Conservation (phyloP, 1,284 basidiomycete species). For the Tilletia indica region DNA sequence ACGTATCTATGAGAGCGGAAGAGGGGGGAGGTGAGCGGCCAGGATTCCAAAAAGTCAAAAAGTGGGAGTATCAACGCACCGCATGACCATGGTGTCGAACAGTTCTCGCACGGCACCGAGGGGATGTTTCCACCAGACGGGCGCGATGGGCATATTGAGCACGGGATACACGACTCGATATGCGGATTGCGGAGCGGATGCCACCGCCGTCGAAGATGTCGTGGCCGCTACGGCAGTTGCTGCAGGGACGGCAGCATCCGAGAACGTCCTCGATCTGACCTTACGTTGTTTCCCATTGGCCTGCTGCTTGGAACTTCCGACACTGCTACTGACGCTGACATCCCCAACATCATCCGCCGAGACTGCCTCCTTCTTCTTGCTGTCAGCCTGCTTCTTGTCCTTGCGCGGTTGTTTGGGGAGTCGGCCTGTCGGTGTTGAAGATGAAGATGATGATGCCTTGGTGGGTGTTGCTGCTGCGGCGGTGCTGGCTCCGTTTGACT, state of each 20-base stretch:
- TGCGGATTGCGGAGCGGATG: slow-evolving; percentile 26
- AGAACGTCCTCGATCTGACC: no score
- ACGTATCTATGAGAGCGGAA: slow-evolving; percentile 68
- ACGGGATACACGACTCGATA: slow-evolving; percentile 41
- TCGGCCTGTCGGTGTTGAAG: neutral
- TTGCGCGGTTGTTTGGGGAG: slow-evolving; percentile 10
- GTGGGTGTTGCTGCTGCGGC: neutral
- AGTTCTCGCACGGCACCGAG: slow-evolving; percentile 43
- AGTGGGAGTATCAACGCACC: slow-evolving; percentile 24
- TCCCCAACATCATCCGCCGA: neutral
- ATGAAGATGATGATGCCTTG: no score
- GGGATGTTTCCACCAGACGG: slow-evolving; percentile 38
- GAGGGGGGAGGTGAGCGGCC: neutral
- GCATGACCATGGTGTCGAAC: slow-evolving; percentile 54
- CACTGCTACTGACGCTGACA: no score
- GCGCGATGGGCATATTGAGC: slow-evolving; percentile 48
- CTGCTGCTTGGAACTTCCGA: no score
- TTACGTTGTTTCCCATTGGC: no score
- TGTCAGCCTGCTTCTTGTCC: neutral
- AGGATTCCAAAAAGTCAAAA: neutral
- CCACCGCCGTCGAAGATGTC: neutral
- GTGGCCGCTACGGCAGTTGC: no score
- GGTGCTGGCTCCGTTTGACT: neutral
- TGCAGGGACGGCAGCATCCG: no score
- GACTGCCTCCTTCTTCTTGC: neutral